Evolutionary conservation across 2,329 filamentous ascomycete species (phyloP).

Genomic region (Paraconiothyrium sp.): DNA sequence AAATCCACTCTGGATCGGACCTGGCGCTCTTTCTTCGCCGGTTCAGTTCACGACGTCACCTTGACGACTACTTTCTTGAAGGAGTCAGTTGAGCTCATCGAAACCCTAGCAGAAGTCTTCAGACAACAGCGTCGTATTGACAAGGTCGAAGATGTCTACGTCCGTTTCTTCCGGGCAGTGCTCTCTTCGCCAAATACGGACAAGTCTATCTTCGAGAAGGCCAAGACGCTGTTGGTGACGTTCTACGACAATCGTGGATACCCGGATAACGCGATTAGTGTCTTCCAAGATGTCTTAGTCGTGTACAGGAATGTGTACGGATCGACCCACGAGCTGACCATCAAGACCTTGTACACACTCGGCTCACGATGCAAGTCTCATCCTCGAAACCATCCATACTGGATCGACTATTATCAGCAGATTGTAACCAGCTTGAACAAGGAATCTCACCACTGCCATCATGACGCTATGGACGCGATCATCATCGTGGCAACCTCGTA

Average conservation of each 20-base stretch:
- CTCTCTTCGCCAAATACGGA: constrained; percentile 42
- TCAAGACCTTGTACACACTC: constrained; percentile 59
- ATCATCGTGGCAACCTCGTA: constrained; percentile 56
- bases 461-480: constrained; percentile 53
- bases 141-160: constrained; percentile 52
- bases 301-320: constrained; percentile 43
- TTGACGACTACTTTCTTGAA: constrained; percentile 56
- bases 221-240: constrained; percentile 43
- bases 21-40: constrained; percentile 59
- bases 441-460: constrained; percentile 50
- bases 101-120: constrained; percentile 59
- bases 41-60: constrained; percentile 55
- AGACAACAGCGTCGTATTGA: constrained; percentile 48
- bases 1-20: constrained; percentile 56
- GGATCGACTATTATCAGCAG: constrained; percentile 58
- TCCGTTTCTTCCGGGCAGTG: constrained; percentile 50
- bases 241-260: constrained; percentile 53
- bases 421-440: constrained; percentile 56
- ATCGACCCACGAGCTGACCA: constrained; percentile 54
- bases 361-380: constrained; percentile 49
- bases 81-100: constrained; percentile 58
- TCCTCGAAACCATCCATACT: constrained; percentile 55
- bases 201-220: constrained; percentile 45
- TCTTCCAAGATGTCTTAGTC: constrained; percentile 50
- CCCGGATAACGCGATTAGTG: constrained; percentile 47